A percentile compares a stretch with the other conserved stretches of the same genome.
Evolutionary conservation across 176 grass and related monocot genomes (phyloP).

Genomic region (Oryza glumipatula): DNA sequence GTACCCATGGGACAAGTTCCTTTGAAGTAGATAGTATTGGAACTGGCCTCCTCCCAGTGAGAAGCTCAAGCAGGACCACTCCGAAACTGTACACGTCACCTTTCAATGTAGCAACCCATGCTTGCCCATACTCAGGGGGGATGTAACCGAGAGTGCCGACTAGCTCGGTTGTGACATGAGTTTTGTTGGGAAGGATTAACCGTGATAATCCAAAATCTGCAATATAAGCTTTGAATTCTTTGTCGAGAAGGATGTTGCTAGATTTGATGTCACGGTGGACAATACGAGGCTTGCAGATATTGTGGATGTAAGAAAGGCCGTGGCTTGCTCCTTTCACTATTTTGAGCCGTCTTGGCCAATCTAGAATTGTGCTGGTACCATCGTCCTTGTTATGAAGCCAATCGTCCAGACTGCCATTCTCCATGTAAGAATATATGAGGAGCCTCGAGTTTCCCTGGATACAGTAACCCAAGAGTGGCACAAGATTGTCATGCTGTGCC

Average conservation of each 20-base stretch:
- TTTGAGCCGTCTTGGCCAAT: slow-evolving; percentile 52
- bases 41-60: slow-evolving; percentile 52
- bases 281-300: slow-evolving; percentile 62
- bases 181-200: slow-evolving; percentile 59
- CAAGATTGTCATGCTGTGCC: slow-evolving; percentile 66
- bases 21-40: slow-evolving; percentile 18
- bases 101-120: slow-evolving; percentile 59
- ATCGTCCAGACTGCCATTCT: slow-evolving; percentile 64
- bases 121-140: slow-evolving; percentile 77
- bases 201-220: slow-evolving; percentile 68
- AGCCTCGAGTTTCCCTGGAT: slow-evolving; percentile 52
- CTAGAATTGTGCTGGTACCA: slow-evolving; percentile 36
- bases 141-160: slow-evolving; percentile 82
- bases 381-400: slow-evolving; percentile 67
- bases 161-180: slow-evolving; percentile 78
- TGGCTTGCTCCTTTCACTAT: slow-evolving; percentile 51
- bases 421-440: slow-evolving; percentile 79
- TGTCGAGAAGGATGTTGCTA: slow-evolving; percentile 63
- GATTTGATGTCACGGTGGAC: slow-evolving; percentile 75
- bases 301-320: slow-evolving; percentile 64
- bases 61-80: slow-evolving; percentile 61
- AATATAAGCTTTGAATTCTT: slow-evolving; percentile 59
- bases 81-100: slow-evolving; percentile 70
- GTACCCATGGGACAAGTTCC: slow-evolving; percentile 62
- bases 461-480: slow-evolving; percentile 63